Evolutionary conservation across 2,329 filamentous ascomycete species (phyloP).

Genomic region (Talaromyces rugulosus): DNA sequence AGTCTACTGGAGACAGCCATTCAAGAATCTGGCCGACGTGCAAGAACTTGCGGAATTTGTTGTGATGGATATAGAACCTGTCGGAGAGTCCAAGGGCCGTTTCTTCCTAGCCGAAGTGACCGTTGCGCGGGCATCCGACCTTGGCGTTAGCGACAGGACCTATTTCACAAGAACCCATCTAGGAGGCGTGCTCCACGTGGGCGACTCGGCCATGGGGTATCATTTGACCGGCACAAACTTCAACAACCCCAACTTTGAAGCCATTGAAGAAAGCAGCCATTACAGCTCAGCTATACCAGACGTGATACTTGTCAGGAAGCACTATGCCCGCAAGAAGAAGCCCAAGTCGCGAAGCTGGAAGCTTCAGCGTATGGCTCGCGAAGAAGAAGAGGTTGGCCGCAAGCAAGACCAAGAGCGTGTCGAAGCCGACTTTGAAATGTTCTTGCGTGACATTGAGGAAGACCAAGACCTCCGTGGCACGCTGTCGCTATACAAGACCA

Average conservation of each 20-base stretch:
- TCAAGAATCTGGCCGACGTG: constrained; percentile 76
- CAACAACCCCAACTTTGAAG: constrained; percentile 83
- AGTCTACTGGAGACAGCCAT: constrained; percentile 88
- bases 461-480: constrained; percentile 82
- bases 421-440: constrained; percentile 94
- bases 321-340: constrained; percentile 84
- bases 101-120: constrained; percentile 84
- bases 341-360: constrained; percentile 82
- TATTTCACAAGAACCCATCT: constrained; percentile 91
- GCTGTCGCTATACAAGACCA: constrained; percentile 76
- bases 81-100: constrained; percentile 70
- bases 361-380: constrained; percentile 86
- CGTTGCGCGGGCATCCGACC: constrained; percentile 78
- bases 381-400: constrained; percentile 57
- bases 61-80: constrained; percentile 86
- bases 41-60: constrained; percentile 87
- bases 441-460: constrained; percentile 94
- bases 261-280: constrained; percentile 70
- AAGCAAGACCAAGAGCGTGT: constrained; percentile 80
- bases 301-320: constrained; percentile 94
- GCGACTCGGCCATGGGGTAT: constrained; percentile 94
- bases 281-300: constrained; percentile 81
- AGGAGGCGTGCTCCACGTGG: constrained; percentile 76
- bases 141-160: constrained; percentile 78
- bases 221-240: constrained; percentile 84